Percentiles rank a stretch among this genome's conserved stretches.
These are phyloP conservation scores for Spathaspora girioi DNA, from an alignment of 805 yeast species.

Conservation along the genomic window DNA sequence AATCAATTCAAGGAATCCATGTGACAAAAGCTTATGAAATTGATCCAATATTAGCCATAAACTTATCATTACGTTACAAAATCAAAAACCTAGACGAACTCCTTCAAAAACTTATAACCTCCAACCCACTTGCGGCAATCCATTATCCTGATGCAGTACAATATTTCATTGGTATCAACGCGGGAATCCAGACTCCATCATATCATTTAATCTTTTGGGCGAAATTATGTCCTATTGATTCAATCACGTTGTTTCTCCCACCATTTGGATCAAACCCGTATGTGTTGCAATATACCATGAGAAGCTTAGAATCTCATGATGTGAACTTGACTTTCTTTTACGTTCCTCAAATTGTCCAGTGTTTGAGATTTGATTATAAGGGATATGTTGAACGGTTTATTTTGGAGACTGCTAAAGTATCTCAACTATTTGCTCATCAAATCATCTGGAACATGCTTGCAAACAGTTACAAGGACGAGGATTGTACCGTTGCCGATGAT, in stretches of 20 bases:
- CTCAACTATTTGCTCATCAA: conserved; percentile 93
- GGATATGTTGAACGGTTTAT: conserved; percentile 90
- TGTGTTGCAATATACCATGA: conserved; percentile 81
- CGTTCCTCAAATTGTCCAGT: conserved; percentile 96
- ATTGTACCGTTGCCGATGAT: conserved; percentile 71
- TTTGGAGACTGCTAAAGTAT: conserved; percentile 85
- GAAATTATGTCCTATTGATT: conserved; percentile 75
- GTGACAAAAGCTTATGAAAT: conserved; percentile 57
- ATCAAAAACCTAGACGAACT: conserved; percentile 34
- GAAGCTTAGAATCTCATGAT: conserved; percentile 84
- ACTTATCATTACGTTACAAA: conserved; percentile 60
- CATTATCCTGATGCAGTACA: conserved; percentile 57
- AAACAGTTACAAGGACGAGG: conserved; percentile 87
- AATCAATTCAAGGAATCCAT: conserved; percentile 34
- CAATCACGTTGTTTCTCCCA: conserved; percentile 80
- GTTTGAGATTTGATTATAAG: conserved; percentile 71
- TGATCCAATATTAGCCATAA: conserved; percentile 71
- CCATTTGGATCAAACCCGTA: conserved; percentile 62
- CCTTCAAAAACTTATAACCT: conserved; percentile 43
- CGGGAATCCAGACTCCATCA: conserved; percentile 33
- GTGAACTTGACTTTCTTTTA: conserved; percentile 89
- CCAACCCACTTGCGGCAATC: conserved; percentile 58
- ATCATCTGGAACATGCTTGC: conserved; percentile 98
- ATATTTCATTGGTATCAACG: conserved; percentile 43
- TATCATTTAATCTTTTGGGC: conserved; percentile 62